Percentiles rank a stretch among this genome's conserved stretches.
Evolutionary conservation across 768 basidiomycete genomes (phyloP).

Genomic region (Naganishia onofrii): DNA sequence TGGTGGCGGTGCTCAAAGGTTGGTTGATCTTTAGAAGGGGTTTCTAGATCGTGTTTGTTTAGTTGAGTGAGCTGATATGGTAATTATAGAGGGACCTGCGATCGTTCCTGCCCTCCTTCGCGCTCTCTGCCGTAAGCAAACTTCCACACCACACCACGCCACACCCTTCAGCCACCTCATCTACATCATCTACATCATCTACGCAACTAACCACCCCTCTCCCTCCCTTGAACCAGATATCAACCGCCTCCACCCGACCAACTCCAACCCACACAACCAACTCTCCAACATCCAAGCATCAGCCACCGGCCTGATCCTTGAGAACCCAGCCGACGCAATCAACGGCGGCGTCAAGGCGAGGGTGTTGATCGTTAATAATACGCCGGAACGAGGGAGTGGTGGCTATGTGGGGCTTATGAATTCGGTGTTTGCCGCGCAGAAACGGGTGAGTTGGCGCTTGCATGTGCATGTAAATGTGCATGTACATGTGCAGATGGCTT

Average conservation of each 20-base stretch:
- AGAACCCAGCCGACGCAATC: conserved; percentile 8
- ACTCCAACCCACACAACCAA: conserved; percentile 31
- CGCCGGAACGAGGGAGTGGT: conserved; percentile 59
- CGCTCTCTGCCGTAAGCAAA: conserved; percentile 75
- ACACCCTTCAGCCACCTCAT: conserved; percentile 36
- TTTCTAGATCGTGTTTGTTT: not conserved
- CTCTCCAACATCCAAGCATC: conserved; percentile 36
- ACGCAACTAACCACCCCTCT: conserved; percentile 54
- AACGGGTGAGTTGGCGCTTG: conserved; percentile 64
- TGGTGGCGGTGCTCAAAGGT: conserved; percentile 31
- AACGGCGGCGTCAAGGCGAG: conserved; percentile 55
- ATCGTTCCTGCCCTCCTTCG: conserved; percentile 88
- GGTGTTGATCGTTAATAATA: conserved; percentile 80
- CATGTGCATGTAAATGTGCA: no score
- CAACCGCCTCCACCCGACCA: conserved; percentile 59
- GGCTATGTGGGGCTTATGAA: conserved; percentile 99
- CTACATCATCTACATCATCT: no score
- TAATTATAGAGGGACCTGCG: conserved; percentile 47
- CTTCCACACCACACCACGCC: not conserved
- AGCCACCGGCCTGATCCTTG: conserved; percentile 37
- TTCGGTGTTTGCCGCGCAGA: conserved; percentile 97
- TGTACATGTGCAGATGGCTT: no score
- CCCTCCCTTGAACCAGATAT: conserved; percentile 58
- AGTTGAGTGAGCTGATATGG: no score
- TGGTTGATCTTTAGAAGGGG: conserved; percentile 47